Evolutionary conservation across 306 rosid species (phyloP), one percentile per base, ranked within the genome.

Genomic region (Fragaria nilgerrensis): DNA sequence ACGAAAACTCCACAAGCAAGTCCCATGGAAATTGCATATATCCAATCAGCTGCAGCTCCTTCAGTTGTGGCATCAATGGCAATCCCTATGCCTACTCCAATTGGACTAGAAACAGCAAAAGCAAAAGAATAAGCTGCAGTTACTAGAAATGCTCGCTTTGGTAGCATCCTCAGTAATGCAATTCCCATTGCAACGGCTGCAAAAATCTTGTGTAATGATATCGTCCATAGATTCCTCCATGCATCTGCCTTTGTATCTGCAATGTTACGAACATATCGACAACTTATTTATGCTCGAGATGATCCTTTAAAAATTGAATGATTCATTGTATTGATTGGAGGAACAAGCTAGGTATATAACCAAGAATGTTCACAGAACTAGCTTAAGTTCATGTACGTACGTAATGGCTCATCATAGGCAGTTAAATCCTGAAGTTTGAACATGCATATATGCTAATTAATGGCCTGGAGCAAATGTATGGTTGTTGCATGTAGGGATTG

Each of bases 181-280:
- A 90, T 93, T 43, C 96, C 97, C 97, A 90, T 93, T 20, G 88
- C 94, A 0, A 87, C 64, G 3, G 97, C 94, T 13, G 97, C 97
- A 84, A 93, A 90, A 69, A 90, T 72, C 85, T 93, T 93, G 90
- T 93, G 97, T 75, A 90, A 68, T 2, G 89, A 87, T 82, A 90
- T 90, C 58, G 94, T 93, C 97, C 96, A 93, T 8, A 90, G 84
- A 52, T 85, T 90, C 83, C 85, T 93, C 97, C 97, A 90, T 76
- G 94, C 96, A n/a, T 90, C 94, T 0, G 53, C 71, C 77, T 86
- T 87, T 2, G 50, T 89, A 78, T 70, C 97, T 90, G 79, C 61
- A 62, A 22, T 1, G 15, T 5, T 27, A 20, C 20, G 10, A 7
- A 49, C 49, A 39, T 15, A 53, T 23, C 3, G 68, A 63, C 19